A percentile compares a stretch with the other conserved stretches of the same genome.
These are phyloP conservation scores for Phytophthora podocarpi DNA, from an alignment of 352 stramenopile genomes.

Conservation along the genomic window DNA sequence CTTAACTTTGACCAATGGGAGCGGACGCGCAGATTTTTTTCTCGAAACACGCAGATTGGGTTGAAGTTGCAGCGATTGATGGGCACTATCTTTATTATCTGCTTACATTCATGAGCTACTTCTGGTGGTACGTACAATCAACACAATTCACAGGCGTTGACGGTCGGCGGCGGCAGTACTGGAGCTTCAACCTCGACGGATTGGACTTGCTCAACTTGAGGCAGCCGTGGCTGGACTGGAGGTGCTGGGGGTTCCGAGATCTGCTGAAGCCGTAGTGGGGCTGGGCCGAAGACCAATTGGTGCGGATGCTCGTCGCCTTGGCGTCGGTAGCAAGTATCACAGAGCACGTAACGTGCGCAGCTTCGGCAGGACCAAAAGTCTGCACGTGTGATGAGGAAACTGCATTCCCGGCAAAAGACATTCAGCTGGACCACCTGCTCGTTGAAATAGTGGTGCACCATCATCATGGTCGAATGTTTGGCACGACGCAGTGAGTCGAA, in stretches of 20 bases:
- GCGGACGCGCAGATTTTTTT: neutral
- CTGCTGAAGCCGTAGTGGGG: conserved; percentile 9
- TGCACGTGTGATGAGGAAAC: conserved; percentile 75
- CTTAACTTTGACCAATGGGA: conserved; percentile 15
- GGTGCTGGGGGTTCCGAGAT: conserved; percentile 7
- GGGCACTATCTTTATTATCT: conserved; percentile 32
- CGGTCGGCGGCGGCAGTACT: neutral
- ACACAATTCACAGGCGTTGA: conserved; percentile 32
- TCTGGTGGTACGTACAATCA: conserved; percentile 12
- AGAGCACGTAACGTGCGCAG: conserved; percentile 69
- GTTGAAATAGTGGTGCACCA: conserved; percentile 90
- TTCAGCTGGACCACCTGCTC: conserved; percentile 71
- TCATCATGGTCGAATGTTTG: conserved; percentile 92
- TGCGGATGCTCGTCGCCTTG: conserved; percentile 54
- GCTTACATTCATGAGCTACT: conserved; percentile 23
- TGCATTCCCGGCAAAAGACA: conserved; percentile 80
- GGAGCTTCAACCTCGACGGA: neutral
- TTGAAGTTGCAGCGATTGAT: conserved; percentile 13
- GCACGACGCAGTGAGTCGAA: conserved; percentile 88
- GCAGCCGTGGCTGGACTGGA: conserved; percentile 2
- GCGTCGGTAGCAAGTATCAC: conserved; percentile 69
- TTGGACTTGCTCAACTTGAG: neutral
- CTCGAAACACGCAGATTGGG: too few relatives aligned
- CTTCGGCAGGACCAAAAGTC: conserved; percentile 65
- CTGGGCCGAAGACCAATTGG: conserved; percentile 46